phyloP scores from a whole-genome alignment of 176 grass and related monocot genomes.

The Thinopyrum elongatum region DNA sequence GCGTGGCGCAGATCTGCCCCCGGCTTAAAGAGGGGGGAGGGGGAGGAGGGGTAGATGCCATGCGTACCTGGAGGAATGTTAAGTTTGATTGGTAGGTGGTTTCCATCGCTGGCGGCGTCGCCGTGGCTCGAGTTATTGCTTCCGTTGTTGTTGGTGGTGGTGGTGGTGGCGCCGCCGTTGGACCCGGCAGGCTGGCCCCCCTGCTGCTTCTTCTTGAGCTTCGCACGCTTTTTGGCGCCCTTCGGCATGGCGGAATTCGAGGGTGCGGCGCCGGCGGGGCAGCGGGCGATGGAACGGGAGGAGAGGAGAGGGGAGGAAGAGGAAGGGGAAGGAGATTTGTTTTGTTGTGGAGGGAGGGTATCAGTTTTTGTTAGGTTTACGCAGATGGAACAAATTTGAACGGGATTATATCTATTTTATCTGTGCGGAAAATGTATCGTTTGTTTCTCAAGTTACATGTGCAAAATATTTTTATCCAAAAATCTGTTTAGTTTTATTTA shows the following conservation, averaged over 20 bases:
- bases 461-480: not conserved
- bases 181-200: constrained; percentile 14
- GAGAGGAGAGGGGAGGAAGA: not conserved
- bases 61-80: constrained; percentile 32
- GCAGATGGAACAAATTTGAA: constrained; percentile 13
- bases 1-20: constrained; percentile 33
- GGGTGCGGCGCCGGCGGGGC: constrained; percentile 22
- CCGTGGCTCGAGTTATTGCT: constrained; percentile 14
- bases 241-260: constrained; percentile 51
- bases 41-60: constrained; percentile 6
- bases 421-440: not conserved
- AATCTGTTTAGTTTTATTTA: not conserved
- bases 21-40: not conserved
- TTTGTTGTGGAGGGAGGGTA: constrained; percentile 23
- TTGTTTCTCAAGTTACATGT: not conserved
- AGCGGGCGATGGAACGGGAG: not conserved
- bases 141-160: constrained; percentile 14
- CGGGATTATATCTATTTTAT: not conserved
- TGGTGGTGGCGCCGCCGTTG: constrained; percentile 15
- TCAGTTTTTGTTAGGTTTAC: constrained; percentile 38
- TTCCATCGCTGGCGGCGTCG: constrained; percentile 23
- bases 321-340: constrained; percentile 9
- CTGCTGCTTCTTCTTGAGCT: constrained; percentile 66
- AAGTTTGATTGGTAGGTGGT: constrained; percentile 38
- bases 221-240: constrained; percentile 66